Conservation (phyloP, 192 early-diverging fungal genomes). For the Coemansia umbellata region DNA sequence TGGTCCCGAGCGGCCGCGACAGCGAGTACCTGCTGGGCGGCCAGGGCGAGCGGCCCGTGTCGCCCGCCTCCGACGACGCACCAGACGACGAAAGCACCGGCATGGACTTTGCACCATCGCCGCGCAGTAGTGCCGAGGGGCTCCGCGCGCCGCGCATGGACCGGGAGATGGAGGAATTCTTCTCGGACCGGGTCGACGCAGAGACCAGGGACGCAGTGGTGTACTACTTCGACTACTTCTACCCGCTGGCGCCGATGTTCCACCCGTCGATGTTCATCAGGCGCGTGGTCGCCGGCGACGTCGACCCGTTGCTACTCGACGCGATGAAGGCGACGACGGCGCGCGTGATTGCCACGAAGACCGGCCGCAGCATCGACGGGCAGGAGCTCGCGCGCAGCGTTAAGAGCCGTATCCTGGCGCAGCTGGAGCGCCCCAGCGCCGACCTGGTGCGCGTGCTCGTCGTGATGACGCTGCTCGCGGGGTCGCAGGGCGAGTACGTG, state of each 20-base stretch:
- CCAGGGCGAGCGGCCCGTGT: neutral
- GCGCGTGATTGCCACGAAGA: constrained; percentile 25
- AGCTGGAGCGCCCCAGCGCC: constrained; percentile 30
- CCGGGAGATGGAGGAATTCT: constrained; percentile 30
- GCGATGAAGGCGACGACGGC: constrained; percentile 46
- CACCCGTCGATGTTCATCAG: constrained; percentile 51
- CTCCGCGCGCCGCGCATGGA: constrained; percentile 35
- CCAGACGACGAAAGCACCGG: constrained; percentile 1
- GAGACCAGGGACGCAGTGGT: constrained; percentile 45
- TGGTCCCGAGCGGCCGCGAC: neutral
- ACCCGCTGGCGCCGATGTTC: constrained; percentile 49
- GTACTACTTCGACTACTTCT: constrained; percentile 51
- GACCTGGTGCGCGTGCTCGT: constrained; percentile 36
- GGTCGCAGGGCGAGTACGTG: constrained; percentile 43
- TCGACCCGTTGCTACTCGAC: constrained; percentile 45
- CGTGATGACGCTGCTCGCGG: constrained; percentile 43
- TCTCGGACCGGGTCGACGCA: constrained; percentile 19
- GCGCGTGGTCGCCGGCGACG: constrained; percentile 37
- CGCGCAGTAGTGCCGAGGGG: constrained; percentile 5
- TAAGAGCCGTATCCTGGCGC: constrained; percentile 29
- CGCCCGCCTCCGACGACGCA: neutral
- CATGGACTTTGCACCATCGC: neutral
- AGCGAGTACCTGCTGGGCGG: neutral
- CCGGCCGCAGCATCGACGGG: constrained; percentile 33
- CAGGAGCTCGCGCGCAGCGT: constrained; percentile 35